Conservation (phyloP, 768 basidiomycete species). For the Clavaria fumosa region DNA sequence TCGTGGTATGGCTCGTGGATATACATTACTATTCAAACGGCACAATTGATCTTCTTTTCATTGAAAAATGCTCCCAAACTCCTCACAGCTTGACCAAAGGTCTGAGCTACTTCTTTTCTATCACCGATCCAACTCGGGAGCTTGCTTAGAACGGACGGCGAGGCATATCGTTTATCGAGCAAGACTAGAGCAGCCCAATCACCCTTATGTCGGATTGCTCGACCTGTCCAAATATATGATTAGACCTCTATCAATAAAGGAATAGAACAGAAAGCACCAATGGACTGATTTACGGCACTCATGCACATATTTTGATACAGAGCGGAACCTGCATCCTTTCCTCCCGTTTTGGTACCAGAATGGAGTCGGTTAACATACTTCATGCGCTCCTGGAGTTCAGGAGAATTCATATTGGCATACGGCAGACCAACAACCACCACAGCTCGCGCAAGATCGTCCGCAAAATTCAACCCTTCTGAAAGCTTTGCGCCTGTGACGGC, state of each 20-base stretch:
- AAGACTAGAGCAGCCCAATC: constrained; percentile 91
- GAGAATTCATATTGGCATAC: constrained; percentile 82
- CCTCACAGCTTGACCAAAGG: constrained; percentile 59
- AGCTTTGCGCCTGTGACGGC: constrained; percentile 95
- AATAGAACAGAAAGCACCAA: constrained; percentile 35
- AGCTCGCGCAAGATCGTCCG: constrained; percentile 69
- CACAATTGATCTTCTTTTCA: constrained; percentile 25
- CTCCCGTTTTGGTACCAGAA: constrained; percentile 18
- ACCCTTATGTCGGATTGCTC: constrained; percentile 79
- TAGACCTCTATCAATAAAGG: not conserved
- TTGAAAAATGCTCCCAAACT: constrained; percentile 55
- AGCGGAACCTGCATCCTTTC: constrained; percentile 58
- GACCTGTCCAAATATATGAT: constrained; percentile 32
- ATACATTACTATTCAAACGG: no score
- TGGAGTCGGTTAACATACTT: constrained; percentile 59
- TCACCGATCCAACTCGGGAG: constrained; percentile 85
- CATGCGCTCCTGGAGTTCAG: constrained; percentile 85
- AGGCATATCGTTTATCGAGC: constrained; percentile 70
- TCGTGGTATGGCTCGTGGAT: no score
- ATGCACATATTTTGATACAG: constrained; percentile 86
- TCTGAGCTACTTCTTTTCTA: constrained; percentile 38
- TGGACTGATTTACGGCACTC: constrained; percentile 94
- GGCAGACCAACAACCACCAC: constrained; percentile 85
- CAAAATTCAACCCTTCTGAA: constrained; percentile 79
- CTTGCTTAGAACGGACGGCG: constrained; percentile 52